Conservation (phyloP, 108 stramenopile species). For the Chaetoceros tenuissimus region DNA sequence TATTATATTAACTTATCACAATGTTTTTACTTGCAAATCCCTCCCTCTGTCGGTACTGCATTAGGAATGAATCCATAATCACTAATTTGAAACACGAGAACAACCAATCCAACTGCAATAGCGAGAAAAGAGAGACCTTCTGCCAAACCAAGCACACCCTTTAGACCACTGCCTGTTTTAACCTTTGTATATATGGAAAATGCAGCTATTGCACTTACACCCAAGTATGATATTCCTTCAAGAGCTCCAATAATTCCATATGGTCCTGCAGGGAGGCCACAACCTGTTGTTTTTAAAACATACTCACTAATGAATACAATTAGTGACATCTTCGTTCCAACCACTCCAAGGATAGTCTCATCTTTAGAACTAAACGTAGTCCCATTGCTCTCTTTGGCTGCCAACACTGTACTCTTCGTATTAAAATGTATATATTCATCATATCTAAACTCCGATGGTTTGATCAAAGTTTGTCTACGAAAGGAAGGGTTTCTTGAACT, state of each 20-base stretch:
- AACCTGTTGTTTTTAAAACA: conserved; percentile 55
- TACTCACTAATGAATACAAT: conserved; percentile 62
- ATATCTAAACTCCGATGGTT: no score
- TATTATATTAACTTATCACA: no score
- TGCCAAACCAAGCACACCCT: conserved; percentile 57
- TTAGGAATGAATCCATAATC: conserved; percentile 80
- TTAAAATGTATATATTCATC: no score
- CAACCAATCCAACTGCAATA: conserved; percentile 43
- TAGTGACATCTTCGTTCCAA: conserved; percentile 35
- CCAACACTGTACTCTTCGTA: no score
- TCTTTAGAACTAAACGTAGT: conserved; percentile 3
- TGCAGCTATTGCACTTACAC: conserved; percentile 33
- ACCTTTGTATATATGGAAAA: conserved; percentile 48
- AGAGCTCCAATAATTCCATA: conserved; percentile 48
- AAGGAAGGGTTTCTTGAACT: no score
- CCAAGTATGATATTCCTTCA: conserved; percentile 64
- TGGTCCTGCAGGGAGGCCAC: conserved; percentile 69
- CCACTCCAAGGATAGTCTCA: conserved; percentile 20
- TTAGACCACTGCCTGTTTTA: conserved; percentile 50
- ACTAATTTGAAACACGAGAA: conserved; percentile 48
- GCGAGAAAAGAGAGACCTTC: conserved; percentile 61
- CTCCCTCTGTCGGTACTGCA: conserved; percentile 78
- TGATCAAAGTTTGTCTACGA: no score
- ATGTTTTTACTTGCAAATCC: conserved; percentile 62
- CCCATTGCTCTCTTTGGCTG: no score